Percentiles rank a stretch among this genome's conserved stretches.
These are phyloP conservation scores for Globisporangium abappressorium DNA, from an alignment of 352 stramenopile genomes.

Conservation along the genomic window DNA sequence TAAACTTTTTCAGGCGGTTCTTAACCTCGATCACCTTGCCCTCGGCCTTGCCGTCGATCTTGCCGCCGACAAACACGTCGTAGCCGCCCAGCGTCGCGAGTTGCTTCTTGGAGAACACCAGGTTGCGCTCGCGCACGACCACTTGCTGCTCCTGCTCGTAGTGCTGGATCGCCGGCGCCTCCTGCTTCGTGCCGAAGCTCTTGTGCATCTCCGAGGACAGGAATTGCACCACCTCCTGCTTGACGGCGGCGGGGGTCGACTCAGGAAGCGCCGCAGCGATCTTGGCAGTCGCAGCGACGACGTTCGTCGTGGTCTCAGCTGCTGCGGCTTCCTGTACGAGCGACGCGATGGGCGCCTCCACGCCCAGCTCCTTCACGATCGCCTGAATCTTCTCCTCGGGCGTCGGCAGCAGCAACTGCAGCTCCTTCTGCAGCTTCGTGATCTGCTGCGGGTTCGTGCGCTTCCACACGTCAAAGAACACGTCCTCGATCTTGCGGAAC, in stretches of 20 bases:
- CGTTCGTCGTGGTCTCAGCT: conserved; percentile 40
- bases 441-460: conserved; percentile 76
- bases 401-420: conserved; percentile 39
- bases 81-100: conserved; percentile 42
- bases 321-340: conserved; percentile 50
- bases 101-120: conserved; percentile 74
- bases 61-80: conserved; percentile 72
- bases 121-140: conserved; percentile 64
- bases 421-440: conserved; percentile 36
- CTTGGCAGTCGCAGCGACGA: conserved; percentile 40
- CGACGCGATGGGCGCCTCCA: conserved; percentile 45
- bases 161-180: conserved; percentile 60
- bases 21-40: conserved; percentile 85
- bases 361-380: conserved; percentile 58
- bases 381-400: conserved; percentile 55
- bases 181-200: conserved; percentile 60
- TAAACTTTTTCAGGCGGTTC: conserved; percentile 72
- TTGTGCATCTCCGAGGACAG: conserved; percentile 81
- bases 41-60: conserved; percentile 76
- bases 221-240: conserved; percentile 70
- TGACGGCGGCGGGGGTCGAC: conserved; percentile 41
- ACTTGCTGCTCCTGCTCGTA: conserved; percentile 64
- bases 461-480: conserved; percentile 78
- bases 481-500: conserved; percentile 81
- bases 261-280: conserved; percentile 48